Base-by-base conservation (phyloP, 805 yeast species). In the Ogataea angusta region DNA sequence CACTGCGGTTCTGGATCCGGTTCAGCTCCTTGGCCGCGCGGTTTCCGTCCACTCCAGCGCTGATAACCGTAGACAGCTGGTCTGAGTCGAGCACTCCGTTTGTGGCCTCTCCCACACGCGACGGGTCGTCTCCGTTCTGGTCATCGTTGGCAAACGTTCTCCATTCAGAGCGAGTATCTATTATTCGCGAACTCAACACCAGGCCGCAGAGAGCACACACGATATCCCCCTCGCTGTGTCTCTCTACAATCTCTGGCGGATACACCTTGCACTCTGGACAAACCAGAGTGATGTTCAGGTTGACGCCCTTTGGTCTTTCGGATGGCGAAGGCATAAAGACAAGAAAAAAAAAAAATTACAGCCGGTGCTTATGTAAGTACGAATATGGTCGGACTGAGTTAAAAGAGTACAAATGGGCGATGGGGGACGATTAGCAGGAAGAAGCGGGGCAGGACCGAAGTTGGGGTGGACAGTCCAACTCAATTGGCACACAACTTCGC, bases 81-180 rank as follows among this genome's bases (percentile, higher is more conserved):
- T 85, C 91, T 15, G 95, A 85, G 57, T 90, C 97, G 52, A 93
- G 72, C 40, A 90, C 69, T 8, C 97, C 96, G 60, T 90, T 90
- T 13, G 89, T 82, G 5, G 97, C 97, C 60, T 90, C 97, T 64
- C 99, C 99, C 48, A 91, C 99, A 85, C 99, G 98, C 51, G 93
- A 82, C 4, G 99, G 99, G 62, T 91, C 99, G 63, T 89, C 97
- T 54, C 95, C 95, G 53, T 91, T 93, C 63, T 91, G 98, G 63
- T 91, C 99, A 62, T 91, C 99, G 60, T 93, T 93, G 45, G 95
- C 83, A 63, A 91, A 91, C 2, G 99, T 93, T 70, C 99, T 85
- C 99, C 99, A 91, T 70, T 91, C 99, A 1, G 96, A 87, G 52
- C 98, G 74, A 4, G 95, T 90, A 57, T 91, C 99, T 22, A 91